These are phyloP conservation scores for Phytophthora rubi DNA, from an alignment of 352 stramenopile species.

Conservation along the genomic window DNA sequence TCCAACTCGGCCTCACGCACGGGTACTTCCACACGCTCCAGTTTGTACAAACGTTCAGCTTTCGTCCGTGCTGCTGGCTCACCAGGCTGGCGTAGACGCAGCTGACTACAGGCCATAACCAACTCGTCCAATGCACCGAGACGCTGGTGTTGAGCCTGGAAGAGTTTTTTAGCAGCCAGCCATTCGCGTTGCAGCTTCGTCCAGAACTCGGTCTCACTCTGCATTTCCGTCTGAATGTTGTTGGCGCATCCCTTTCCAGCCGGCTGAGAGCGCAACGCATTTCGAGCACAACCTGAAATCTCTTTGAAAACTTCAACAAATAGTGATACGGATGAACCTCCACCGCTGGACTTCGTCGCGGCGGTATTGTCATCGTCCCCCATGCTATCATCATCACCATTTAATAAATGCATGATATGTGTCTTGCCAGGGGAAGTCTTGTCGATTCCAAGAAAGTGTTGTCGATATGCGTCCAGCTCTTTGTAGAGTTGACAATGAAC, in stretches of 20 bases:
- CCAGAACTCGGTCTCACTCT: conserved; percentile 60
- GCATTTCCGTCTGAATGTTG: conserved; percentile 41
- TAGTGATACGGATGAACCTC: conserved; percentile 32
- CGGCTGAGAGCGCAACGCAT: conserved; percentile 14
- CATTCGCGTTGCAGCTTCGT: conserved; percentile 56
- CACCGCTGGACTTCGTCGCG: conserved; percentile 5
- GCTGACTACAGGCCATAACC: conserved; percentile 76
- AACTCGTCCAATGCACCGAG: conserved; percentile 78
- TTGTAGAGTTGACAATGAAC: conserved; percentile 73
- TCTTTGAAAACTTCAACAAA: conserved; percentile 74
- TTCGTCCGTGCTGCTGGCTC: conserved; percentile 42
- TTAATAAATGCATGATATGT: conserved; percentile 18
- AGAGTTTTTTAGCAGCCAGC: conserved; percentile 63
- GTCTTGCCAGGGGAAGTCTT: conserved; percentile 27
- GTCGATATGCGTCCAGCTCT: conserved; percentile 60
- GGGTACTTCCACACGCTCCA: conserved; percentile 54
- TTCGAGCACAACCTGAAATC: conserved; percentile 39
- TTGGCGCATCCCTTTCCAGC: conserved; percentile 9
- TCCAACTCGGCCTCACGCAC: conserved; percentile 48
- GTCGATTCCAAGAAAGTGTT: conserved; percentile 66
- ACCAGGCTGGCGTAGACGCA: conserved; percentile 53
- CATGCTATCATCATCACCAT: conserved; percentile 11
- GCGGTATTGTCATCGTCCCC: conserved; percentile 17
- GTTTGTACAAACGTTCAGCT: conserved; percentile 65
- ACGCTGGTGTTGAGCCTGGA: conserved; percentile 74